Evolutionary conservation across 2,329 filamentous ascomycete genomes (phyloP), one percentile per base, ranked within the genome.

Genomic region (Neodidymelliopsis sp.): DNA sequence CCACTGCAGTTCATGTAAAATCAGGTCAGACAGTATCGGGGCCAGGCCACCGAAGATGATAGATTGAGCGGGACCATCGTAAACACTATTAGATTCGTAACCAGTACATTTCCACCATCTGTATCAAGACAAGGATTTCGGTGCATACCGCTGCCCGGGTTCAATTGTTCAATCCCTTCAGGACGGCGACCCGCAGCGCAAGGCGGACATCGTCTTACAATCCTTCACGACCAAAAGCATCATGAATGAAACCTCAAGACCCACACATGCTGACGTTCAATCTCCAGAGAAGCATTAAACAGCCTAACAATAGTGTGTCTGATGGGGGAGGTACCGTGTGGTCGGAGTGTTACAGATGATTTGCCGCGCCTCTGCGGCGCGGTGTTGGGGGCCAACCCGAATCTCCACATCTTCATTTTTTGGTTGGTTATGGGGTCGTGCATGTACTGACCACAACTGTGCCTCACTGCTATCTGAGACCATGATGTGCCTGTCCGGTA

Each of bases 371-470:
- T 13, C 6, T 44, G 46, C 29, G 46, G 46, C 28, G 24, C 16
- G n/a, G 34, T 25, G 9, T 44, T 39, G 39, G 28, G 46, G 39
- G 28, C 33, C 34, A 30, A 49, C 30, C 34, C 33, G 39, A 30
- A 49, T 35, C 34, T 44, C 34, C 34, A 39, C 39, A 43, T 18
- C 18, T 9, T 27, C 30, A 28, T 28, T 27, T 25, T 23, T 30
- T 30, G 37, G 15, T 35, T 30, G 39, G 15, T 7, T 29, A 13
- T 24, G 46, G 34, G 18, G 27, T 27, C 8, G 35, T 22, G 27
- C 28, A 9, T 30, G 22, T 38, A 38, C n/a, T n/a, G 9, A 38
- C 12, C 22, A 27, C 33, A 18, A 28, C 16, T 34, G 34, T 28
- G 28, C n/a, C 15, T 13, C 12, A 24, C 12, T 15, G 13, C 23